phyloP scores from a whole-genome alignment of 495 filamentous ascomycete genomes.

The Daldinia bambusicola region DNA sequence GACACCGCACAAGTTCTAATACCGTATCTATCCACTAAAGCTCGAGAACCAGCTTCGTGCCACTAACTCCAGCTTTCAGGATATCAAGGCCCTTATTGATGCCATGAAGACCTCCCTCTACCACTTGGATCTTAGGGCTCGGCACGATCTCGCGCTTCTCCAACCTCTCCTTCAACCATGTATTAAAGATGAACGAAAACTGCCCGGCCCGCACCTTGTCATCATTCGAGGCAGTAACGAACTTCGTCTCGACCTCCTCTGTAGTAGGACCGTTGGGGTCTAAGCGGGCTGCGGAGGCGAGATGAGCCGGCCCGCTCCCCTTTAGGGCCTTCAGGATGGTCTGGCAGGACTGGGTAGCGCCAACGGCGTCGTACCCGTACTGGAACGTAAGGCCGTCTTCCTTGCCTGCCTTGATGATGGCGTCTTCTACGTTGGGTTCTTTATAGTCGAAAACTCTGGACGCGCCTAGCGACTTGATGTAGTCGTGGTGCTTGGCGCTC shows the following conservation, averaged over 20 bases:
- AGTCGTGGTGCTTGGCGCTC: slow-evolving; percentile 56
- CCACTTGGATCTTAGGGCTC: slow-evolving; percentile 56
- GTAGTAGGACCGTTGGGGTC: slow-evolving; percentile 47
- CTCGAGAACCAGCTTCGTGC: slow-evolving; percentile 41
- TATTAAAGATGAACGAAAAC: slow-evolving; percentile 55
- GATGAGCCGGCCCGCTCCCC: slow-evolving; percentile 46
- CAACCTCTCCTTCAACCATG: slow-evolving; percentile 56
- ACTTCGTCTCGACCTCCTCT: slow-evolving; percentile 55
- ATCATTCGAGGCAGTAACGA: slow-evolving; percentile 50
- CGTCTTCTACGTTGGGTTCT: slow-evolving; percentile 54
- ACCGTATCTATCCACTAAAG: not conserved
- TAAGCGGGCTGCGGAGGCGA: slow-evolving; percentile 53
- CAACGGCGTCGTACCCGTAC: slow-evolving; percentile 56
- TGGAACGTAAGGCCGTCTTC: slow-evolving; percentile 55
- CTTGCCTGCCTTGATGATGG: slow-evolving; percentile 56
- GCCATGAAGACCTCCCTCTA: slow-evolving; percentile 57
- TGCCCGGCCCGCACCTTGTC: slow-evolving; percentile 51
- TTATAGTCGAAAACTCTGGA: slow-evolving; percentile 62
- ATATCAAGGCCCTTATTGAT: slow-evolving; percentile 58
- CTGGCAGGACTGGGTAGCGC: slow-evolving; percentile 35
- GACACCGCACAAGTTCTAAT: too few relatives aligned
- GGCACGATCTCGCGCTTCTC: slow-evolving; percentile 55
- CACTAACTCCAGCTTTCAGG: slow-evolving; percentile 58
- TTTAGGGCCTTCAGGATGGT: slow-evolving; percentile 26
- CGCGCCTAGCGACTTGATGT: slow-evolving; percentile 60